phyloP scores from a whole-genome alignment of 805 yeast genomes.

The Pichia phayaonensis region DNA sequence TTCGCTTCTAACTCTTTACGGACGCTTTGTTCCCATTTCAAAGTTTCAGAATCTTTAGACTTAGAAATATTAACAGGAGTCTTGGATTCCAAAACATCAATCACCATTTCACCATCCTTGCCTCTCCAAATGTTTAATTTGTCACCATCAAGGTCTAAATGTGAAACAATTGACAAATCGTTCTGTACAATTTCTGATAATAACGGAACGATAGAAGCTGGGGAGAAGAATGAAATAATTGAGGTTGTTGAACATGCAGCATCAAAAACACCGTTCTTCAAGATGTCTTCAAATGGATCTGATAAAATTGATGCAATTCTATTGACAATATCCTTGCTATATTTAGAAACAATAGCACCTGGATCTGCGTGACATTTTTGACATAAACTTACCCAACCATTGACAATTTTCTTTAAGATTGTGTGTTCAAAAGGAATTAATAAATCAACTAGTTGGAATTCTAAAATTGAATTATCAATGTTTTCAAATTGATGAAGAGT shows the following conservation, averaged over 20 bases:
- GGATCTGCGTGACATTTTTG: constrained; percentile 59
- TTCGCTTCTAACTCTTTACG: constrained; percentile 65
- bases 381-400: constrained; percentile 75
- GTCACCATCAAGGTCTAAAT: constrained; percentile 37
- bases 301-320: constrained; percentile 13
- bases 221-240: constrained; percentile 50
- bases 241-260: constrained; percentile 46
- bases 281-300: constrained; percentile 15
- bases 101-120: constrained; percentile 60
- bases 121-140: constrained; percentile 62
- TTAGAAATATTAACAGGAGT: constrained; percentile 44
- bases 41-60: constrained; percentile 75
- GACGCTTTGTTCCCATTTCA: constrained; percentile 83
- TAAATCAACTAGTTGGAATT: constrained; percentile 30
- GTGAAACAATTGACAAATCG: constrained; percentile 33
- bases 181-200: constrained; percentile 35
- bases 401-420: constrained; percentile 28
- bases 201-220: constrained; percentile 46
- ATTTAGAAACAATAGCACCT: constrained; percentile 37
- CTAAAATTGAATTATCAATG: constrained; percentile 20
- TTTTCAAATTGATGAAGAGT: constrained; percentile 18
- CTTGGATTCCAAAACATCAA: constrained; percentile 48
- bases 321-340: constrained; percentile 23
- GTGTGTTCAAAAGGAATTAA: constrained; percentile 40
- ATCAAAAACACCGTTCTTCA: constrained; percentile 39